These are phyloP conservation scores for Exserohilum rostratum DNA, from an alignment of 2,329 filamentous ascomycete species.

Conservation along the genomic window DNA sequence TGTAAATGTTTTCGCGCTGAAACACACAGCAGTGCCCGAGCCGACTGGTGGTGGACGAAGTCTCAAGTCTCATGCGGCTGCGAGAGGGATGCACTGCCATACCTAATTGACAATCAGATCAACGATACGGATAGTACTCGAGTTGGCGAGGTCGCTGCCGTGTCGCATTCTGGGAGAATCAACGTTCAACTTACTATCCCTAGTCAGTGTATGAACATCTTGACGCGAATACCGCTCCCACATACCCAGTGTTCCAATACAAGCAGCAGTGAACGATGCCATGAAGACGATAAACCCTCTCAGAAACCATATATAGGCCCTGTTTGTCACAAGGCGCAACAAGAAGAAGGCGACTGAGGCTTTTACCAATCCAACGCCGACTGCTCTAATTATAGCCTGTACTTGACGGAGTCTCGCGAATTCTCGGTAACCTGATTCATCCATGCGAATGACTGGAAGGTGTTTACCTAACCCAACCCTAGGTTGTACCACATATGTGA, in stretches of 20 bases:
- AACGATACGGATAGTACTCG: constrained; percentile 47
- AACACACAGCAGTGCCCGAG: constrained; percentile 51
- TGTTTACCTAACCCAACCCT: constrained; percentile 58
- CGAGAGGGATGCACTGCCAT: constrained; percentile 56
- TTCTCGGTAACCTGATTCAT: constrained; percentile 36
- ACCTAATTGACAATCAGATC: constrained; percentile 49
- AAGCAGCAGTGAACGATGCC: not conserved
- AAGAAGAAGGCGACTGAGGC: constrained; percentile 58
- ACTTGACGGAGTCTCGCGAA: constrained; percentile 52
- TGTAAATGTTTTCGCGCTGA: constrained; percentile 49
- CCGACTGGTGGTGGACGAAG: constrained; percentile 39
- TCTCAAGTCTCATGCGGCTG: constrained; percentile 53
- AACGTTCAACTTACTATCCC: not conserved
- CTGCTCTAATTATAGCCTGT: constrained; percentile 56
- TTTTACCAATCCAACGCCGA: constrained; percentile 56
- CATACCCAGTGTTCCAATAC: constrained; percentile 1
- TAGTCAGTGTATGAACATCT: not conserved
- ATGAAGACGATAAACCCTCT: constrained; percentile 23
- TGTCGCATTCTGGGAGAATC: not conserved
- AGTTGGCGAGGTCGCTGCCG: not conserved
- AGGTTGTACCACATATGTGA: constrained; percentile 51
- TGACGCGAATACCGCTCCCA: not conserved
- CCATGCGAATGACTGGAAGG: constrained; percentile 43
- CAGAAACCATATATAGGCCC: constrained; percentile 41
- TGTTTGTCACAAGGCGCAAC: constrained; percentile 51